Evolutionary conservation across 345 rosid species (phyloP), one percentile per base, ranked within the genome.

Genomic region (Syzygium grande): DNA sequence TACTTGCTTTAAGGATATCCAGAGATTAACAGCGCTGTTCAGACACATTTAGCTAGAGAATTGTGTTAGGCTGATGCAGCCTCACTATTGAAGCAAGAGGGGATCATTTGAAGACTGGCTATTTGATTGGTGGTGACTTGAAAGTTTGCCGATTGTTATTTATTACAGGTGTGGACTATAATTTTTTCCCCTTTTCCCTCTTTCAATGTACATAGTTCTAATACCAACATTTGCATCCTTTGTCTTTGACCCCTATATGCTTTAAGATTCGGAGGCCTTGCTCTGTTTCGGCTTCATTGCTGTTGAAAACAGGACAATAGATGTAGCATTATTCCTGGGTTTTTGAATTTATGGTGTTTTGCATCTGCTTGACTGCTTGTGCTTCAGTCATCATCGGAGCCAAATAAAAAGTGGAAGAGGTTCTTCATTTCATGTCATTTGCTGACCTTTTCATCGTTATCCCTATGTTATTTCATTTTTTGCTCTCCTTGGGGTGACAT

Each of bases 31-130:
- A 52, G 55, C 87, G 46, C 87, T 85, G 55, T 51, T 79, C 19
- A 52, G 87, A 88, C 83, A 78, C 53, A 88, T 79, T 13, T 88
- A 88, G 93, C 87, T 87, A 89, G 88, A 83, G 27, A 54, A 63
- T 19, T 38, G 51, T 54, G 41, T 27, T 46, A 19, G 63, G 63
- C 22, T 51, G 38, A 86, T 30, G 41, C 46, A 29, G 80, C 51
- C 58, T 78, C 65, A 43, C 52, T 43, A 27, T 17, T 5, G 53
- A 85, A 86, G 55, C 9, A 27, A 43, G 25, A 19, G 79, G 41
- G 61, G 54, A 86, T 52, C 83, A 73, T 73, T 38, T 30, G 61
- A 58, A 27, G 85, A 83, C 55, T 14, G 53, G 53, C 51, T 58
- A n/a, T 85, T 85, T 85, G 23, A 58, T 73, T 38, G 83, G 83